Percentiles rank a stretch among this genome's conserved stretches.
Evolutionary conservation across 2,329 filamentous ascomycete genomes (phyloP).

Genomic region (Chaetomium strumarium): DNA sequence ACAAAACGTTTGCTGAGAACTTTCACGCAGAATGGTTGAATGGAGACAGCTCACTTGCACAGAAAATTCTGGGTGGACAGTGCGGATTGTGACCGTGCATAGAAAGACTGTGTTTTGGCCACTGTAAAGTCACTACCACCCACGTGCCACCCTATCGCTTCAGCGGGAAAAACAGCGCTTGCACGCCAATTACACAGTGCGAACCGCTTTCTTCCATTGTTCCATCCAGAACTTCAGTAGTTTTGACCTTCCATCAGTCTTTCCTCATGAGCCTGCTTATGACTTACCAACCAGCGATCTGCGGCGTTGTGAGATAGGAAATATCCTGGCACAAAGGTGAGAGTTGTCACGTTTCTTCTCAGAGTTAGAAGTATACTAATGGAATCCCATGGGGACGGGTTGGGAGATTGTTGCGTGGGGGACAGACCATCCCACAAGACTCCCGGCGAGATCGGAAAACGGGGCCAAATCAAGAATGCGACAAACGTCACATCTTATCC

Average conservation of each 20-base stretch:
- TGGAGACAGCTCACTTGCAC: neutral
- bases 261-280: neutral
- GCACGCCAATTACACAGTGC: neutral
- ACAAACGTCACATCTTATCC: no score
- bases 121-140: neutral
- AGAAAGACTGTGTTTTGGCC: neutral
- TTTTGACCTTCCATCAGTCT: neutral
- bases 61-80: conserved; percentile 8
- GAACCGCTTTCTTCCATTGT: neutral
- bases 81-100: neutral
- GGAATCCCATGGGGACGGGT: neutral
- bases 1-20: neutral
- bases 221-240: neutral
- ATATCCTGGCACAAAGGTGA: neutral
- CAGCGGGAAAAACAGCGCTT: neutral
- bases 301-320: neutral
- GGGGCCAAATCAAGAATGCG: no score
- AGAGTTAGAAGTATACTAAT: neutral
- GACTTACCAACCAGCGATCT: no score
- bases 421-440: no score
- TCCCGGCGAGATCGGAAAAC: no score
- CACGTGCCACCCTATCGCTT: no score
- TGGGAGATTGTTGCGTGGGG: neutral
- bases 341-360: neutral
- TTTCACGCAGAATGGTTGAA: neutral